Percentiles rank a stretch among this genome's conserved stretches.
phyloP scores from a whole-genome alignment of 345 rosid species.

The Dipteronia dyeriana region DNA sequence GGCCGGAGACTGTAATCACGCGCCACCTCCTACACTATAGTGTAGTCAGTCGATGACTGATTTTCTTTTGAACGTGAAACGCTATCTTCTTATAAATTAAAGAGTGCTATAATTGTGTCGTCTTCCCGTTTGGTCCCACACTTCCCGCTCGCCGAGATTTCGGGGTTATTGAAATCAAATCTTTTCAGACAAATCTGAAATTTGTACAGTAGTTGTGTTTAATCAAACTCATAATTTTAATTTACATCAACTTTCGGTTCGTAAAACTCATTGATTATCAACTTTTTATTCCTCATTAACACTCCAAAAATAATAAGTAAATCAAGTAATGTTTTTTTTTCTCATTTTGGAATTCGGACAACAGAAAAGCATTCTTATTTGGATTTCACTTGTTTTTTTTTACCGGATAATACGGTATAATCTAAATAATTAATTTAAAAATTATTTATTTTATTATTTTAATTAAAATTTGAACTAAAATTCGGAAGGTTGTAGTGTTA shows the following conservation, averaged over 20 bases:
- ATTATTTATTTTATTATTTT: too few species aligned
- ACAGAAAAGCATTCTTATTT: background rate
- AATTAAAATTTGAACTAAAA: too few species aligned
- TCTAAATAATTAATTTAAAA: too few species aligned
- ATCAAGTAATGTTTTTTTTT: background rate
- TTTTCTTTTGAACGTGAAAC: slow-evolving; percentile 1
- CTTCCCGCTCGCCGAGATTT: slow-evolving; percentile 32
- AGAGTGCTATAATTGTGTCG: background rate
- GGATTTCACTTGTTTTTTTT: slow-evolving; percentile 3
- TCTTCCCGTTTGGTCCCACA: slow-evolving; percentile 28
- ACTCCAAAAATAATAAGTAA: background rate
- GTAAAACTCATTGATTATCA: background rate
- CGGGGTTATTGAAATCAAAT: slow-evolving; percentile 17
- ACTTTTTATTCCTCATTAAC: slow-evolving; percentile 2
- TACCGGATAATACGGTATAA: too few species aligned
- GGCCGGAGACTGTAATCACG: slow-evolving; percentile 3
- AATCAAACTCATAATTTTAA: background rate
- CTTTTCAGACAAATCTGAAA: slow-evolving; percentile 4
- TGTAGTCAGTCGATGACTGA: background rate
- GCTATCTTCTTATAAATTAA: background rate
- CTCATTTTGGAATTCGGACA: slow-evolving; percentile 1
- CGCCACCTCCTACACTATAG: slow-evolving; percentile 22
- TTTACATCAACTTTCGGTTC: slow-evolving; percentile 9
- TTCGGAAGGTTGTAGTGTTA: too few species aligned
- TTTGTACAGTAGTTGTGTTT: background rate